Evolutionary conservation across 257 asterid species (phyloP).

Genomic region (Fraxinus pennsylvanica): DNA sequence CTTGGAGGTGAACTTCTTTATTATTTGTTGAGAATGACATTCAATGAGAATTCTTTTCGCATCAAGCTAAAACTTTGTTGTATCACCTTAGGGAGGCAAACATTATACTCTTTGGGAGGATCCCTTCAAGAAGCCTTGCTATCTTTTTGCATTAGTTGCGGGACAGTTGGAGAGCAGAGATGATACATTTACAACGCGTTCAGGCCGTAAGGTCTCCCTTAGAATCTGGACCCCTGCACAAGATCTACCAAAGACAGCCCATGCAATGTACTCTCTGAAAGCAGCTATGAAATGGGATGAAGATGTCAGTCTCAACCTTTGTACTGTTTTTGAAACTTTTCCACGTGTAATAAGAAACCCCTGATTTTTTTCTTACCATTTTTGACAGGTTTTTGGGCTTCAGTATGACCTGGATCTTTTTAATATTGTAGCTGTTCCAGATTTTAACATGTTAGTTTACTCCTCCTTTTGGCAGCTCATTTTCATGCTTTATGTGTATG

Average conservation of each 20-base stretch:
- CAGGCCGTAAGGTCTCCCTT: slow-evolving; percentile 79
- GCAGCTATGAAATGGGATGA: slow-evolving; percentile 99
- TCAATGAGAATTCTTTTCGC: not conserved
- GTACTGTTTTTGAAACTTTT: slow-evolving; percentile 14
- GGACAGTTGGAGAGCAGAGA: slow-evolving; percentile 91
- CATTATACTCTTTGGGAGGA: slow-evolving; percentile 90
- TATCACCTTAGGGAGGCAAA: slow-evolving; percentile 58
- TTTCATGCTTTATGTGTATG: slow-evolving; percentile 26
- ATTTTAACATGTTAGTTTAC: slow-evolving; percentile 77
- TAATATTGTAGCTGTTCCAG: slow-evolving; percentile 93
- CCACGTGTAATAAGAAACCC: slow-evolving; percentile 1
- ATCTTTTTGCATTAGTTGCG: slow-evolving; percentile 95
- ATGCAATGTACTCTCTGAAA: slow-evolving; percentile 95
- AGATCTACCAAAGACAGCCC: slow-evolving; percentile 88
- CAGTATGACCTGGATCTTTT: slow-evolving; percentile 97
- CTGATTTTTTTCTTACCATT: slow-evolving; percentile 3
- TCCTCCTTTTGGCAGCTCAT: slow-evolving; percentile 18
- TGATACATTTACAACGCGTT: slow-evolving; percentile 73
- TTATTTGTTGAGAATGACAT: slow-evolving; percentile 8
- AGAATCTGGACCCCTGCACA: slow-evolving; percentile 89
- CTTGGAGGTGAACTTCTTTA: slow-evolving; percentile 54
- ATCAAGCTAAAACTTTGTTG: slow-evolving; percentile 18
- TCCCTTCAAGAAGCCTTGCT: slow-evolving; percentile 91
- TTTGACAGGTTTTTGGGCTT: slow-evolving; percentile 82
- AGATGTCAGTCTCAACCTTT: slow-evolving; percentile 56